Evolutionary conservation across 2,329 filamentous ascomycete species (phyloP), one percentile per base, ranked within the genome.

Genomic region (Aspergillus fijiensis): DNA sequence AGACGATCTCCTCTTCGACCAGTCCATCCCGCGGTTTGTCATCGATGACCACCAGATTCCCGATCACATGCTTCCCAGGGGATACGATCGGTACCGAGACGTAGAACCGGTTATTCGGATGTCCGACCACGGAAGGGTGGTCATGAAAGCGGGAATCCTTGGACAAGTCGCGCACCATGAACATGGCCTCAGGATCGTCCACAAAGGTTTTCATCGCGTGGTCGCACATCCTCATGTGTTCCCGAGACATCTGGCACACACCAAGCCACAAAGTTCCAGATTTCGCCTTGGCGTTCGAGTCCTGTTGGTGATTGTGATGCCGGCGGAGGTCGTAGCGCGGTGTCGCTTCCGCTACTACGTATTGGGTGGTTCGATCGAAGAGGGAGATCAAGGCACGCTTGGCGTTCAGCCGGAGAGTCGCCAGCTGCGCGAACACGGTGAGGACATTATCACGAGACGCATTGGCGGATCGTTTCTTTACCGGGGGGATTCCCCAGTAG

Each of bases 281-380:
- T 42, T 42, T 49, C 3, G 39, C 39, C 39, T 45, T 45, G 4
- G 39, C n/a, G 16, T 45, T 45, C 16, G 39, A 19, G 39, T 45
- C 39, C 16, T 45, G 39, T 6, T 45, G 39, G 1, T 45, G n/a
- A 16, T 45, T 19, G 2, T 64, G 49, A 25, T 57, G 57, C n/a
- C 56, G 52, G 14, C 64, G 63, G 14, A 69, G 51, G 23, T 62
- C 53, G 2, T 69, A 59, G 4, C 51, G 45, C 7, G 62, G 64
- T 0, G 70, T 72, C 0, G 70, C 64, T 58, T 74, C 71, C 0
- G 71, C 71, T 6, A 74, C 55, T 16, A 74, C 60, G 62, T 72
- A 63, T 55, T 74, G 69, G n/a, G 53, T 63, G 3, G 45, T 63
- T 16, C 57, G 60, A 51, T 71, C 71, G 45, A 73, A 70, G 1